These are phyloP conservation scores for Heliosperma pusillum DNA, from an alignment of 148 eudicot genomes.

Conservation along the genomic window DNA sequence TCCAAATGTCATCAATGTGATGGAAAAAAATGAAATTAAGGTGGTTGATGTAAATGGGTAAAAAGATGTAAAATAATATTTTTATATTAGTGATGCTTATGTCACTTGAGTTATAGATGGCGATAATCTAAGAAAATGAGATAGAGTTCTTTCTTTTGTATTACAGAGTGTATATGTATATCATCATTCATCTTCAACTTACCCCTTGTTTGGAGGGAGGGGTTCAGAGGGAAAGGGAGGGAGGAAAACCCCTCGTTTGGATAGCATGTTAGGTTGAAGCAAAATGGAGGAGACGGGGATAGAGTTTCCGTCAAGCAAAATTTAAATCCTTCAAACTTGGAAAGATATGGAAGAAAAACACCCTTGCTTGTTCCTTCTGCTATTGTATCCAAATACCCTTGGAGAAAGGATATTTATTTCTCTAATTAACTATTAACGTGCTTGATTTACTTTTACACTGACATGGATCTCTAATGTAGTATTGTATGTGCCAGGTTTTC, in stretches of 20 bases:
- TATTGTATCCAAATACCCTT: neutral
- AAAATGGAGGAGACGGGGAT: neutral
- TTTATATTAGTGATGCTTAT: neutral
- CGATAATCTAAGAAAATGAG: neutral
- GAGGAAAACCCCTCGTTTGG: neutral
- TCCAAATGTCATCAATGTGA: too few species aligned
- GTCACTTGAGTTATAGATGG: too few species aligned
- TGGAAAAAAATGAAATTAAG: too few species aligned
- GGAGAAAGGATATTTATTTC: neutral
- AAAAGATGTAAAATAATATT: neutral
- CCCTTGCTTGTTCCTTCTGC: neutral
- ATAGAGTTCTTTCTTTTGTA: neutral
- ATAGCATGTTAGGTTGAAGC: neutral
- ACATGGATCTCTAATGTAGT: conserved; percentile 9
- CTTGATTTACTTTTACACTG: neutral
- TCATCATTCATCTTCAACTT: neutral
- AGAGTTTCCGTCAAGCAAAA: neutral
- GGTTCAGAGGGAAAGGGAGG: neutral
- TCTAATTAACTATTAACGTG: neutral
- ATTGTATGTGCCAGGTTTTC: conserved; percentile 53
- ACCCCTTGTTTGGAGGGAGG: neutral
- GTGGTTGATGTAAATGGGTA: too few species aligned
- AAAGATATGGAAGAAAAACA: neutral
- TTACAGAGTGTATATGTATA: neutral
- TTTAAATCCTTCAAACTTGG: neutral